Conservation (phyloP, 768 basidiomycete species). For the Kwoniella sp. region DNA sequence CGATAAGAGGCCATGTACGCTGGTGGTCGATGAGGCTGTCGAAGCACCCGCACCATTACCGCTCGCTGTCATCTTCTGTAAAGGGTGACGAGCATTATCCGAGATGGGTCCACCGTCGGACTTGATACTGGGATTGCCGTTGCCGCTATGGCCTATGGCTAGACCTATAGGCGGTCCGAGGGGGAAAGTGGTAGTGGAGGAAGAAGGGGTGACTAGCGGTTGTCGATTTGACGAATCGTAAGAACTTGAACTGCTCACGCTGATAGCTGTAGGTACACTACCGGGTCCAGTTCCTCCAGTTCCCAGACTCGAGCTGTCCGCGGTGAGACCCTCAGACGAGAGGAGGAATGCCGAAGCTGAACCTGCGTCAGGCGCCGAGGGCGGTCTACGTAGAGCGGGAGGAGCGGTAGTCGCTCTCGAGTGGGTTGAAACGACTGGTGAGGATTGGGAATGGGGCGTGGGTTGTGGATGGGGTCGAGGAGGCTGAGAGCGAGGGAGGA, state of each 20-base stretch:
- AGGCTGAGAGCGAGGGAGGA: conserved; percentile 21
- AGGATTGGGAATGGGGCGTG: conserved; percentile 15
- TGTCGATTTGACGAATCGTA: conserved; percentile 3
- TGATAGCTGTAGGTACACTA: not conserved
- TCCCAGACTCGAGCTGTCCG: not conserved
- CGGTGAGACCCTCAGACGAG: not conserved
- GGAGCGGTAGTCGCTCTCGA: conserved; percentile 11
- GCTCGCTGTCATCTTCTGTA: not conserved
- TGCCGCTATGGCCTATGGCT: not conserved
- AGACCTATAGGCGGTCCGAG: conserved; percentile 4
- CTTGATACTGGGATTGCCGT: not conserved
- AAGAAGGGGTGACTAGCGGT: conserved; percentile 4
- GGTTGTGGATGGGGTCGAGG: conserved; percentile 18
- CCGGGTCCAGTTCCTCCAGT: not conserved
- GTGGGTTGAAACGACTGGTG: conserved; percentile 13
- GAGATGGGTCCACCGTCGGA: not conserved
- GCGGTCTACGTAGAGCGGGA: not conserved
- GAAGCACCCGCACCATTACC: conserved; percentile 1
- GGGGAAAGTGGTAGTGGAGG: not conserved
- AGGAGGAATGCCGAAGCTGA: not conserved
- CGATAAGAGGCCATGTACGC: conserved; percentile 24
- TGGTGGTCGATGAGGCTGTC: conserved; percentile 26
- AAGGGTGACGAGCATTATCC: not conserved
- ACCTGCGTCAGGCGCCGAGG: not conserved
- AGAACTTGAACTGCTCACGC: not conserved